A percentile compares a stretch with the other conserved stretches of the same genome.
Conservation (phyloP, 129 eudicot genomes). For the Ambrosia trifida region DNA sequence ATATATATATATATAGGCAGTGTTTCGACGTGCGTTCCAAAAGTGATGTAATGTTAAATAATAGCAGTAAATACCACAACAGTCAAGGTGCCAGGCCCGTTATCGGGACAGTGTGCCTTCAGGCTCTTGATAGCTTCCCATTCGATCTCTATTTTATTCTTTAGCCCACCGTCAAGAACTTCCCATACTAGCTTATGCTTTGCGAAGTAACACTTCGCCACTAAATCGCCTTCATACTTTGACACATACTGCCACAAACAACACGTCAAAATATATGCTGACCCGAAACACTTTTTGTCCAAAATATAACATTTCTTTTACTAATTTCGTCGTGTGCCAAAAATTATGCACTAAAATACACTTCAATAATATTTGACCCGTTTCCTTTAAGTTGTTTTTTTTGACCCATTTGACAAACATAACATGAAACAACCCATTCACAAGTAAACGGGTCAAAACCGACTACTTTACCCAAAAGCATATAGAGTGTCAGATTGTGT, state of each 20-base stretch:
- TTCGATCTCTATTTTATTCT: constrained; percentile 78
- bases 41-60: too few species aligned
- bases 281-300: not conserved
- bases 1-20: not conserved
- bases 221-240: constrained; percentile 64
- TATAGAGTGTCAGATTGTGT: not conserved
- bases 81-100: constrained; percentile 56
- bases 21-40: too few species aligned
- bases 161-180: constrained; percentile 74
- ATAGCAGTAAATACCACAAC: constrained; percentile 53
- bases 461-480: not conserved
- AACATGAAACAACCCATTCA: not conserved
- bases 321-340: too few species aligned
- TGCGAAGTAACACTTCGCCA: constrained; percentile 85
- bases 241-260: constrained; percentile 63
- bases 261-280: not conserved
- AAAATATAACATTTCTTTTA: not conserved
- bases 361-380: not conserved
- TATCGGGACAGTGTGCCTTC: constrained; percentile 59
- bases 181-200: constrained; percentile 96
- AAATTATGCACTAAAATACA: not conserved
- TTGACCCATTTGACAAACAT: not conserved
- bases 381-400: not conserved
- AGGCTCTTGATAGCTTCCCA: constrained; percentile 75
- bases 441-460: not conserved